Conservation (phyloP, 805 yeast genomes). For the Saccharomycopsis lassenensis region DNA sequence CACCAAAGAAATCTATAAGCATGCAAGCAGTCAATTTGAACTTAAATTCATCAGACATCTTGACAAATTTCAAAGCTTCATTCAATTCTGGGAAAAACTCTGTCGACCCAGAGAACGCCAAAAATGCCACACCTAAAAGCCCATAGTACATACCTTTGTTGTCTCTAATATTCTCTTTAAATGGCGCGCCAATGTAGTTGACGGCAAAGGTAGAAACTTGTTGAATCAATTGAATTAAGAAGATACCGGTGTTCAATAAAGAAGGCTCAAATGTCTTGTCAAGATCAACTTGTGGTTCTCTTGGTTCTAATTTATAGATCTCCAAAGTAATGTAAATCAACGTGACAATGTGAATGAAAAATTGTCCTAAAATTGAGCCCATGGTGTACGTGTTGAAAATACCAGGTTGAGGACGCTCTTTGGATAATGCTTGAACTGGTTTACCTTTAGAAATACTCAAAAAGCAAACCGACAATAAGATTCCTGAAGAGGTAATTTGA, state of each 20-base stretch:
- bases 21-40: constrained; percentile 62
- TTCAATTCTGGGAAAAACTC: constrained; percentile 92
- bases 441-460: constrained; percentile 89
- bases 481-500: constrained; percentile 94
- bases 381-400: constrained; percentile 90
- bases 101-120: constrained; percentile 86
- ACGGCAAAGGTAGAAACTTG: constrained; percentile 97
- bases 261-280: constrained; percentile 87
- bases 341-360: constrained; percentile 81
- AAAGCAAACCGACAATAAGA: constrained; percentile 87
- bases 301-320: constrained; percentile 83
- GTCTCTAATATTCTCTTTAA: constrained; percentile 80
- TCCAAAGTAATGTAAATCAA: constrained; percentile 74
- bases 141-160: constrained; percentile 98
- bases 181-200: constrained; percentile 94
- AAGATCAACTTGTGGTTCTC: constrained; percentile 80
- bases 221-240: constrained; percentile 86
- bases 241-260: constrained; percentile 89
- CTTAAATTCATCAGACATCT: constrained; percentile 69
- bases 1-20: constrained; percentile 61
- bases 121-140: constrained; percentile 75
- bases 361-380: constrained; percentile 96
- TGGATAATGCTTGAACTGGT: constrained; percentile 78
- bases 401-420: constrained; percentile 95
- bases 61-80: constrained; percentile 84